phyloP scores from a whole-genome alignment of 1,139 yeast genomes.

The Saccharomyces hybrid region DNA sequence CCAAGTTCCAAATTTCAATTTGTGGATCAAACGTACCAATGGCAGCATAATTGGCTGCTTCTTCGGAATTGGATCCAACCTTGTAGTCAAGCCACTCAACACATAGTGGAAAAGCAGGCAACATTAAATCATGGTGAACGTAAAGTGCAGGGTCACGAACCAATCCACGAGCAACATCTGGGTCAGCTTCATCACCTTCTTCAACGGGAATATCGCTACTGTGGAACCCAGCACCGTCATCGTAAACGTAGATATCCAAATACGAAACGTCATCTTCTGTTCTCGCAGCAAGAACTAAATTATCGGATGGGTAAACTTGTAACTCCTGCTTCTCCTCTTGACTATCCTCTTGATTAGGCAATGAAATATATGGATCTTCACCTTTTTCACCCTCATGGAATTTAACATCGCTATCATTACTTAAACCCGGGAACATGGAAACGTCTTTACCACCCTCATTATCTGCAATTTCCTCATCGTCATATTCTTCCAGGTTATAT shows the following conservation, averaged over 20 bases:
- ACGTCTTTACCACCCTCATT: constrained; percentile 41
- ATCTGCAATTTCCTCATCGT: constrained; percentile 49
- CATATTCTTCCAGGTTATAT: constrained; percentile 79
- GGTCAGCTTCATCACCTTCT: constrained; percentile 53
- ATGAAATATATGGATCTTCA: constrained; percentile 64
- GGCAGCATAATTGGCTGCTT: constrained; percentile 86
- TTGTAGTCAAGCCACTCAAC: constrained; percentile 88
- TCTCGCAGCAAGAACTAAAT: constrained; percentile 80
- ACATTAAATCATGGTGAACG: constrained; percentile 94
- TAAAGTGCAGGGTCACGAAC: constrained; percentile 69
- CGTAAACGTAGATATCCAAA: constrained; percentile 88
- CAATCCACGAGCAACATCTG: constrained; percentile 60
- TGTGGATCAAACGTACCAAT: constrained; percentile 96
- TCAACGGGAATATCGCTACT: constrained; percentile 51
- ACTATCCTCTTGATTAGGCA: constrained; percentile 54
- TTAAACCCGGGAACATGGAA: constrained; percentile 64
- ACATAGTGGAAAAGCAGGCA: constrained; percentile 94
- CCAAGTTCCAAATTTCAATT: constrained; percentile 94
- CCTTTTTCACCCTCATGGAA: constrained; percentile 57
- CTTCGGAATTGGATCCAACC: constrained; percentile 42
- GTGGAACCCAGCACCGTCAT: constrained; percentile 85
- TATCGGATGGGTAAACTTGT: constrained; percentile 85
- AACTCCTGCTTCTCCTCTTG: constrained; percentile 74
- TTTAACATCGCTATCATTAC: constrained; percentile 40
- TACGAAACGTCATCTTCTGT: constrained; percentile 94